Evolutionary conservation across 1,139 yeast genomes (phyloP), one percentile per base, ranked within the genome.

Genomic region (Hyphopichia burtonii): DNA sequence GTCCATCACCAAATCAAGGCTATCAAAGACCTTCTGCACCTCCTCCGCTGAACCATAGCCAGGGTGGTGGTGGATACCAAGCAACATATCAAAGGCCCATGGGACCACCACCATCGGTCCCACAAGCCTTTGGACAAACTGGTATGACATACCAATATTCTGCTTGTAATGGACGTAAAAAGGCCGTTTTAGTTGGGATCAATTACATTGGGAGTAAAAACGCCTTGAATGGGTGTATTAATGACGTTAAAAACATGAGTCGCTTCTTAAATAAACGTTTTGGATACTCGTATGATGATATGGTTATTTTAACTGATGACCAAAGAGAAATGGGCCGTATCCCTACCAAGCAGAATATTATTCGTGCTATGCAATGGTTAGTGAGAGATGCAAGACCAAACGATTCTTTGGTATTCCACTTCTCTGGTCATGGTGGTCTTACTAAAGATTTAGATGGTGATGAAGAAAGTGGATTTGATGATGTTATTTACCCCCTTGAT

Each of bases 341-440:
- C 15, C 98, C 98, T 15, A 83, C 91, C 8, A 73, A 79, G 49
- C 83, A 75, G 10, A 91, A 91, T 61, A 89, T 91, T 55, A 57
- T 88, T 34, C 73, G 88, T 40, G 98, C 95, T 1, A 88, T 90
- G 91, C 83, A 82, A 49, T 91, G 98, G 98, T 75, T 91, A 22
- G 95, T 87, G 19, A 71, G 71, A 36, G 91, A 77, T 49, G 97
- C 96, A 1, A 71, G 73, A 47, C 89, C 96, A n/a, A 88, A 90
- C 55, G 95, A 93, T 68, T 80, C 88, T 20, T 66, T 83, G 46
- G 84, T 90, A 51, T 83, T 90, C 74, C 96, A 90, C 61, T 90
- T 86, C 61, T 86, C 96, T 1, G 96, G 98, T 8, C 98, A 91
- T 60, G 98, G 98, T 28, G 96, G 97, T 8, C 84, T 83, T 53